Conservation (phyloP, 352 stramenopile genomes). For the Globisporangium orthogonon region DNA sequence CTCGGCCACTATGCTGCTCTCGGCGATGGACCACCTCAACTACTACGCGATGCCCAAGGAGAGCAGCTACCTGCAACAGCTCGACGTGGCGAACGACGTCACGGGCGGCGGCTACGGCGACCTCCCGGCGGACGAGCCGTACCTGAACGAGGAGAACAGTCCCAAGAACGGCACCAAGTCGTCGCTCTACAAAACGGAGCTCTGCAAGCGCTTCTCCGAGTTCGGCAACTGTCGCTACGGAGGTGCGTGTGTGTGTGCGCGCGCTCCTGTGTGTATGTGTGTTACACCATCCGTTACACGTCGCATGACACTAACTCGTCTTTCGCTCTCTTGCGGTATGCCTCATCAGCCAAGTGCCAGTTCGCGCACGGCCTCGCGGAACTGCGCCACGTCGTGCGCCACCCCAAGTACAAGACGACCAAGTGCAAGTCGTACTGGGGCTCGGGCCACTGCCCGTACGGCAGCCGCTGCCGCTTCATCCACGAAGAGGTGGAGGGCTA, state of each 20-base stretch:
- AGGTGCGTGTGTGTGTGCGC: slow-evolving; percentile 20
- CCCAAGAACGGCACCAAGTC: slow-evolving; percentile 83
- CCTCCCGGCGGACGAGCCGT: slow-evolving; percentile 45
- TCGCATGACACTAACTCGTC: neutral
- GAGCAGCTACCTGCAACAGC: slow-evolving; percentile 51
- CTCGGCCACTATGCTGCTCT: slow-evolving; percentile 50
- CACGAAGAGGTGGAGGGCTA: slow-evolving; percentile 76
- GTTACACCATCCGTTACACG: neutral
- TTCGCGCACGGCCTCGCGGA: slow-evolving; percentile 80
- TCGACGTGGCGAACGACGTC: slow-evolving; percentile 33
- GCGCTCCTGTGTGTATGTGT: neutral
- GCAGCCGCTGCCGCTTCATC: slow-evolving; percentile 84
- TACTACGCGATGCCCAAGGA: slow-evolving; percentile 81
- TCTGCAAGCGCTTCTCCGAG: slow-evolving; percentile 85
- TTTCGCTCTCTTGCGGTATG: neutral
- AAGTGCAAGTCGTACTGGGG: slow-evolving; percentile 90
- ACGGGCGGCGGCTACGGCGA: slow-evolving; percentile 23
- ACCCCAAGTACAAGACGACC: slow-evolving; percentile 90
- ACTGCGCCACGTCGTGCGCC: slow-evolving; percentile 76
- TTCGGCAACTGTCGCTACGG: slow-evolving; percentile 85
- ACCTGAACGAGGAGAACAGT: slow-evolving; percentile 78
- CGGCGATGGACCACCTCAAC: slow-evolving; percentile 78
- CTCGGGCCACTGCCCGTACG: slow-evolving; percentile 85
- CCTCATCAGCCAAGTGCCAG: slow-evolving; percentile 71
- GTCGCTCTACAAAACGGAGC: slow-evolving; percentile 85